Evolutionary conservation across 202 grass and related monocot species (phyloP).

Genomic region (Setaria viridis): DNA sequence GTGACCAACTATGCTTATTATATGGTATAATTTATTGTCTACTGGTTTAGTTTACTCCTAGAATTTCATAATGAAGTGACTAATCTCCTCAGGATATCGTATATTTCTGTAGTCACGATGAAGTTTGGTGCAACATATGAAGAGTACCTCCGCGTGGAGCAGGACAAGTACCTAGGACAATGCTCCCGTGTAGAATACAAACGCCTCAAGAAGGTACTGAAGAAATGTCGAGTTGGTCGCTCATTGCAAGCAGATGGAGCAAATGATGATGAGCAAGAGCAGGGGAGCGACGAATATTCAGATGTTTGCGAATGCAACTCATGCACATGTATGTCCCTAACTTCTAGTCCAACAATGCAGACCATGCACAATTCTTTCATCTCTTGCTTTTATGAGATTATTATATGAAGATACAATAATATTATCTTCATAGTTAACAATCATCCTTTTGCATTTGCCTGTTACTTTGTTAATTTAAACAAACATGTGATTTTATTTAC

Average conservation of each 20-base stretch:
- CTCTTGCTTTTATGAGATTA: background rate
- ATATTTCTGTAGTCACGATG: slow-evolving; percentile 51
- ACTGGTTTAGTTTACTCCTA: background rate
- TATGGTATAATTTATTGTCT: background rate
- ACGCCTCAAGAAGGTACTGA: slow-evolving; percentile 78
- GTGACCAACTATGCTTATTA: background rate
- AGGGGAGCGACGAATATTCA: slow-evolving; percentile 39
- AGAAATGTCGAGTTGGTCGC: slow-evolving; percentile 67
- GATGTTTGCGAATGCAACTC: slow-evolving; percentile 60
- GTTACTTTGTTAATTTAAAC: background rate
- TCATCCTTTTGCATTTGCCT: background rate
- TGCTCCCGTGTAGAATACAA: slow-evolving; percentile 80
- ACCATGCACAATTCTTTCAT: slow-evolving; percentile 19
- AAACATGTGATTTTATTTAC: slow-evolving; percentile 2
- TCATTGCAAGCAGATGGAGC: slow-evolving; percentile 44
- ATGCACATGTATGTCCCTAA: slow-evolving; percentile 69
- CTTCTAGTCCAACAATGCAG: background rate
- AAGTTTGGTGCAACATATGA: slow-evolving; percentile 74
- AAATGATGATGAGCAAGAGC: slow-evolving; percentile 32
- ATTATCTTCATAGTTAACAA: background rate
- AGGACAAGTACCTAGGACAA: slow-evolving; percentile 64
- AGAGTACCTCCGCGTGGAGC: slow-evolving; percentile 70
- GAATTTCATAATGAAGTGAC: background rate
- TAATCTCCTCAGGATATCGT: slow-evolving; percentile 8
- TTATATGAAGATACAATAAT: background rate